These are phyloP conservation scores for Penicillium glabrum DNA, from an alignment of 2,329 filamentous ascomycete species.

Conservation along the genomic window DNA sequence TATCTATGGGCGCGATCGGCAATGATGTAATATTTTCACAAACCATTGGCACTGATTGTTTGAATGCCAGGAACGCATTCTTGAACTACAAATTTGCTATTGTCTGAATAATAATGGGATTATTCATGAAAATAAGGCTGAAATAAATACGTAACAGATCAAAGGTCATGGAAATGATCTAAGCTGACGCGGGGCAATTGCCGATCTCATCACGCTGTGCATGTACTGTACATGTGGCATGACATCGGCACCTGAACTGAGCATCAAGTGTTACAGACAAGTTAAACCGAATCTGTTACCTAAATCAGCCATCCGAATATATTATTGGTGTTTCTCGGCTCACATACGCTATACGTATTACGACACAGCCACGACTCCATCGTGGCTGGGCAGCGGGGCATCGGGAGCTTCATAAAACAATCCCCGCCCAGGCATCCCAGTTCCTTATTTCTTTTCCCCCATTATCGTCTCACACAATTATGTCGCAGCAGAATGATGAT, in stretches of 20 bases:
- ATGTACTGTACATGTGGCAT: neutral
- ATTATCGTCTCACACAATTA: slow-evolving; percentile 11
- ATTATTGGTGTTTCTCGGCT: neutral
- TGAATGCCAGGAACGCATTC: neutral
- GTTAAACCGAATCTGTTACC: neutral
- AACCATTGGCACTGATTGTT: neutral
- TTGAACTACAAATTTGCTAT: neutral
- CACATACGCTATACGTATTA: slow-evolving; percentile 9
- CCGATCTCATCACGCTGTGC: neutral
- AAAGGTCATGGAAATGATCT: neutral
- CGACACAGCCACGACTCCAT: slow-evolving; percentile 15
- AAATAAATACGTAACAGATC: neutral
- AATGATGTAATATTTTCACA: neutral
- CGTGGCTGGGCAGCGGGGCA: slow-evolving; percentile 27
- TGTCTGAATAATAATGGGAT: neutral
- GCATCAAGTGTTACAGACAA: neutral
- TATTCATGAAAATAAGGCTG: neutral
- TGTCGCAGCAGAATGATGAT: slow-evolving; percentile 50
- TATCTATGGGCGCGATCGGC: neutral
- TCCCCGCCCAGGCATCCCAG: slow-evolving; percentile 7
- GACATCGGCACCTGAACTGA: neutral
- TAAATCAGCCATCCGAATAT: neutral
- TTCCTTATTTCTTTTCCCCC: neutral
- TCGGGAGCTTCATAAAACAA: slow-evolving; percentile 12
- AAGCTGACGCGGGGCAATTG: neutral